A percentile compares a stretch with the other conserved stretches of the same genome.
Conservation (phyloP, 2,329 filamentous ascomycete species). For the Berkeleyomyces rouxiae region DNA sequence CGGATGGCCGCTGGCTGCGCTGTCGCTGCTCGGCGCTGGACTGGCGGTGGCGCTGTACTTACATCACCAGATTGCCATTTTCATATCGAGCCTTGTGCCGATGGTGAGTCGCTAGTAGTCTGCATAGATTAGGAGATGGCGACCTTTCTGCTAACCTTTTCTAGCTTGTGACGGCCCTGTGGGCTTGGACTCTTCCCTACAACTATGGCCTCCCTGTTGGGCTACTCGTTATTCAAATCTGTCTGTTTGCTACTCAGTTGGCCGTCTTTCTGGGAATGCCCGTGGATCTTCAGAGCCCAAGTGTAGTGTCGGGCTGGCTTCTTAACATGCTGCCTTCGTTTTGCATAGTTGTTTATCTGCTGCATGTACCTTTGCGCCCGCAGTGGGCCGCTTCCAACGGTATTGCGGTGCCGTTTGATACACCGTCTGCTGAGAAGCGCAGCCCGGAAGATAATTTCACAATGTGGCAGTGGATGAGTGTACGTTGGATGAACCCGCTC, state of each 20-base stretch:
- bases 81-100: not conserved
- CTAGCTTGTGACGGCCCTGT: not conserved
- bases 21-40: not conserved
- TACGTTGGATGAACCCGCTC: conserved; percentile 66
- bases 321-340: conserved; percentile 26
- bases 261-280: conserved; percentile 15
- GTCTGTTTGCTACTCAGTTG: conserved; percentile 19
- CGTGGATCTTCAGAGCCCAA: conserved; percentile 16
- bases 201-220: conserved; percentile 1
- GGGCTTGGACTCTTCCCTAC: not conserved
- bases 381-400: conserved; percentile 33
- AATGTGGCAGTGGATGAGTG: conserved; percentile 69
- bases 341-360: conserved; percentile 33
- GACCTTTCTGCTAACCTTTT: not conserved
- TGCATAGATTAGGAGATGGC: not conserved
- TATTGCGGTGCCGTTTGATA: conserved; percentile 38
- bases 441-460: conserved; percentile 63
- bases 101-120: not conserved
- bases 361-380: conserved; percentile 55
- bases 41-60: not conserved
- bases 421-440: conserved; percentile 31
- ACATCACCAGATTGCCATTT: not conserved
- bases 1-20: not conserved
- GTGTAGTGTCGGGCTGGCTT: conserved; percentile 16
- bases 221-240: conserved; percentile 20